phyloP scores from a whole-genome alignment of 768 basidiomycete genomes.

The Psilocybe tampanensis region DNA sequence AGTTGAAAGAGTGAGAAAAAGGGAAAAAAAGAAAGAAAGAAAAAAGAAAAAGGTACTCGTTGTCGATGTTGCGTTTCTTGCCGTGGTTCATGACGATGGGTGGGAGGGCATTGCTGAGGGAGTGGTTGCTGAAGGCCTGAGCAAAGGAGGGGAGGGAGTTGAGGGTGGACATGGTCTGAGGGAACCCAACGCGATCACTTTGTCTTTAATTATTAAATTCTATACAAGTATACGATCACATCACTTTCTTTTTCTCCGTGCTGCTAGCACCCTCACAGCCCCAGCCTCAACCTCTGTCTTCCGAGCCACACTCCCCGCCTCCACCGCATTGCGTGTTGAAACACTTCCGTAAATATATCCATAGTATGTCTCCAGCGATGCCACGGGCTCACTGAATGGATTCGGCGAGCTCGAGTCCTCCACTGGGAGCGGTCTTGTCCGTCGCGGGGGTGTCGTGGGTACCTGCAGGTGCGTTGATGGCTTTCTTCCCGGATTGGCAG shows the following conservation, averaged over 20 bases:
- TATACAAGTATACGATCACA: slow-evolving; percentile 11
- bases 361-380: slow-evolving; percentile 62
- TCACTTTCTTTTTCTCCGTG: slow-evolving; percentile 50
- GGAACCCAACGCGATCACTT: not conserved
- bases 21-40: slow-evolving; percentile 5
- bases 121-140: slow-evolving; percentile 67
- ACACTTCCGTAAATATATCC: slow-evolving; percentile 62
- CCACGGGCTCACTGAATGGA: slow-evolving; percentile 66
- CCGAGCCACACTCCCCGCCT: slow-evolving; percentile 8
- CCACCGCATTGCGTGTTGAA: slow-evolving; percentile 50
- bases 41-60: slow-evolving; percentile 44
- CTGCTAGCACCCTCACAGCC: slow-evolving; percentile 60
- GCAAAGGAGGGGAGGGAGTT: slow-evolving; percentile 82
- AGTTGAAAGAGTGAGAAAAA: not conserved
- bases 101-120: slow-evolving; percentile 63
- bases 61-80: slow-evolving; percentile 49
- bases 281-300: not conserved
- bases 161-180: slow-evolving; percentile 10
- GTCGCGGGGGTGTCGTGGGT: slow-evolving; percentile 54
- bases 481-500: slow-evolving; percentile 32
- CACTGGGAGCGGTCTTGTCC: slow-evolving; percentile 26
- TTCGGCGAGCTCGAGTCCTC: slow-evolving; percentile 59
- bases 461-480: slow-evolving; percentile 38
- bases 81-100: slow-evolving; percentile 62
- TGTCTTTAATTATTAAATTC: slow-evolving; percentile 1